These are phyloP conservation scores for Rhytidiadelphus loreus DNA, from an alignment of 225 moss, liverwort and hornwort genomes.

Conservation along the genomic window DNA sequence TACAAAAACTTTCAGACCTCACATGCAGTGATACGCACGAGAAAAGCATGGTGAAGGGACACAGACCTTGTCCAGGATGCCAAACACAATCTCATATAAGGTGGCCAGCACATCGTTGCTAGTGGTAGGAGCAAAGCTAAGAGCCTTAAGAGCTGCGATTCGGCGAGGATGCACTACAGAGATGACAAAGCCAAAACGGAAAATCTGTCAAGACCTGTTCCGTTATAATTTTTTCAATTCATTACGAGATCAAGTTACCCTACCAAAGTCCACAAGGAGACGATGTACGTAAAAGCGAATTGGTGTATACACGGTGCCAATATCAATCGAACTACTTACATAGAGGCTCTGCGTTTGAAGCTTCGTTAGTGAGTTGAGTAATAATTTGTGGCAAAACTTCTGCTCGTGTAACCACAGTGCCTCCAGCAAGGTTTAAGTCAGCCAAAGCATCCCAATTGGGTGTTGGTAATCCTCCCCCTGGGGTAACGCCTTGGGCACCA, in stretches of 20 bases:
- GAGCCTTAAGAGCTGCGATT: conserved; percentile 86
- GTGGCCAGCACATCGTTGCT: conserved; percentile 68
- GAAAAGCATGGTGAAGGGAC: neutral
- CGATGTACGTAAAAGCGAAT: neutral
- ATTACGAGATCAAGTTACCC: neutral
- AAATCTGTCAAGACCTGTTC: neutral
- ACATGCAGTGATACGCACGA: neutral
- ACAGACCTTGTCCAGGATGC: conserved; percentile 87
- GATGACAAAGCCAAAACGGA: neutral
- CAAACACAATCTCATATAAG: conserved; percentile 89
- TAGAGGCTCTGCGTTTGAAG: conserved; percentile 67
- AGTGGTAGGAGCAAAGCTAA: conserved; percentile 84
- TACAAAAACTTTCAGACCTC: neutral
- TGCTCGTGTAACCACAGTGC: conserved; percentile 83
- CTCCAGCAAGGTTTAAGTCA: conserved; percentile 73
- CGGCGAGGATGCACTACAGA: conserved; percentile 91
- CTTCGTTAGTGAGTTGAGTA: conserved; percentile 70
- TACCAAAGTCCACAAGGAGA: neutral
- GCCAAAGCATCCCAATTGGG: conserved; percentile 99
- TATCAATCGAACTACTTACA: conserved; percentile 21
- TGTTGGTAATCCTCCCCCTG: conserved; percentile 90
- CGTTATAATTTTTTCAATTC: neutral
- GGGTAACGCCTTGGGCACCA: conserved; percentile 74
- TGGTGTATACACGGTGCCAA: neutral
- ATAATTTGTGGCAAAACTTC: conserved; percentile 96